A percentile compares a stretch with the other conserved stretches of the same genome.
Evolutionary conservation across 1,284 basidiomycete genomes (phyloP).

Genomic region (Mrakiaceae sp.): DNA sequence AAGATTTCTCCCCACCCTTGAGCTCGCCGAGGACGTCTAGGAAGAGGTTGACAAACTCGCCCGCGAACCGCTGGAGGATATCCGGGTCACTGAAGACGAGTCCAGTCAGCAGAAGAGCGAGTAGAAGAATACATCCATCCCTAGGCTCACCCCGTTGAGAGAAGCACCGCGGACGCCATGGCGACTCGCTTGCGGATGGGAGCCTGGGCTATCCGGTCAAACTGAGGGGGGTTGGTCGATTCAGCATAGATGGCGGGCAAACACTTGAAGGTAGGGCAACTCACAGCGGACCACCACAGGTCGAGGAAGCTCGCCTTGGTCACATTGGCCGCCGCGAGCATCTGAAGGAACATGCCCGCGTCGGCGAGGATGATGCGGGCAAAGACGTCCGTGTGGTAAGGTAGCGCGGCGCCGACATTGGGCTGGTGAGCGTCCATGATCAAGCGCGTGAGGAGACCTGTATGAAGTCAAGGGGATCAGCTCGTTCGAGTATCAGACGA

Average conservation of each 20-base stretch:
- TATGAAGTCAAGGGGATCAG: background rate
- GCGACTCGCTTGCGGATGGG: conserved; percentile 59
- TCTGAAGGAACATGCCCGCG: conserved; percentile 42
- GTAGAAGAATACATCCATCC: background rate
- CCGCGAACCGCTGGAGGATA: conserved; percentile 54
- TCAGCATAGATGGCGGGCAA: background rate
- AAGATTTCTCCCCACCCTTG: conserved; percentile 38
- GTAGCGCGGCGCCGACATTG: conserved; percentile 42
- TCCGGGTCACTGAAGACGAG: conserved; percentile 34
- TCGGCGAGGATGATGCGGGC: conserved; percentile 51
- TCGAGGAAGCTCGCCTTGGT: conserved; percentile 44
- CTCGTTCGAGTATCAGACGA: background rate
- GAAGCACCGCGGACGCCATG: conserved; percentile 58
- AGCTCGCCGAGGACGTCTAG: conserved; percentile 79
- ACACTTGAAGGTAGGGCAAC: conserved; percentile 19
- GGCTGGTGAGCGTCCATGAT: background rate
- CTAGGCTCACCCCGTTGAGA: conserved; percentile 47
- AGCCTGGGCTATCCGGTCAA: conserved; percentile 71
- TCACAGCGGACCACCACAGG: conserved; percentile 66
- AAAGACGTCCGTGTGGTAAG: conserved; percentile 55
- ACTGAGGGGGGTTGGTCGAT: conserved; percentile 39
- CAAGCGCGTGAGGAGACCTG: conserved; percentile 33
- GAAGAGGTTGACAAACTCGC: conserved; percentile 78
- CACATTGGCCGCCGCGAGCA: conserved; percentile 43
- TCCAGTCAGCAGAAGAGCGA: no score